Evolutionary conservation across 116 monocot species (phyloP), one percentile per base, ranked within the genome.

Genomic region (Posidonia oceanica): DNA sequence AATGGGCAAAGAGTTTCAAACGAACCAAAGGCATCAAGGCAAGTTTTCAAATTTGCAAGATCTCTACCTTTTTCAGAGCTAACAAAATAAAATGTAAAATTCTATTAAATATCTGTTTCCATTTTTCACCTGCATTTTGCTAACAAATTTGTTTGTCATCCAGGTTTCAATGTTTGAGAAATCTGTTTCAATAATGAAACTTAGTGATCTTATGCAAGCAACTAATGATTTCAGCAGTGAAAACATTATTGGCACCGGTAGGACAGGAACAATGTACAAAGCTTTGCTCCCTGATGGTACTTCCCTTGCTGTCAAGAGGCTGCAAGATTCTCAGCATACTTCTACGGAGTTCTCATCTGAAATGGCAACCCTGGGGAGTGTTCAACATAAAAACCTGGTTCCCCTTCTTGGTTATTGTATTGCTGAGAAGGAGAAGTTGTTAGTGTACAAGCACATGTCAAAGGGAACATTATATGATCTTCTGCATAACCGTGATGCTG

Each of bases 101-200:
- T 52, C 5, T 61, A 51, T 37, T 73, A 53, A 48, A 12, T 48
- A 12, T 12, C 7, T 48, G 12, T 12, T 48, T 48, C 16, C 69
- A 36, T 36, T 36, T 69, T 53, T 70, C 17, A 56, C 17, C 69
- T 55, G 18, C 44, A 5, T 39, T 70, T 17, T 7, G 18, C 59
- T 36, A 58, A 39, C 12, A 58, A 40, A 18, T 39, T 12, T 58
- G 40, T 18, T 55, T 70, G 4, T 48, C 20, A 22, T 65, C 29
- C 77, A 95, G 95, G 91, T 95, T 68, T 91, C 88, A 3, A 83
- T 81, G 84, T 95, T 95, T 66, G 85, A 88, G 71, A 86, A 86
- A 57, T 85, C 91, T 0, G 74, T 95, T 69, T 77, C 95, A 17
- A 95, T 88, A 62, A 88, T 95, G 95, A 91, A 88, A 52, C 61